These are phyloP conservation scores for Penicillium sp. DNA, from an alignment of 2,329 filamentous ascomycete species.

Conservation along the genomic window DNA sequence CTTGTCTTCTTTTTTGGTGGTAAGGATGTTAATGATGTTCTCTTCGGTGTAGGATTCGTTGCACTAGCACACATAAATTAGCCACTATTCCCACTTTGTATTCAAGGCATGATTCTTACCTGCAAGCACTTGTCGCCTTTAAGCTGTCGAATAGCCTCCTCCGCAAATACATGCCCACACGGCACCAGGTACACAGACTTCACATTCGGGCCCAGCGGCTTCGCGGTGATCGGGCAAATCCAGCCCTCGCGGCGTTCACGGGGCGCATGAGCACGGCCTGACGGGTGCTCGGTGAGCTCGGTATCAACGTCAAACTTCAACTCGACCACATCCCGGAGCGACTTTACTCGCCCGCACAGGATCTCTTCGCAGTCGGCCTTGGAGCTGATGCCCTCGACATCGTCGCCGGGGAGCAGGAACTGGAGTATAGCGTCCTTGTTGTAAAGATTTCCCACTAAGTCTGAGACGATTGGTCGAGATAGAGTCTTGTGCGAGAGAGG, in stretches of 20 bases:
- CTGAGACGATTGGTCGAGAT: constrained; percentile 73
- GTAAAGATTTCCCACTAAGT: constrained; percentile 80
- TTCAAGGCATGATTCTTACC: constrained; percentile 36
- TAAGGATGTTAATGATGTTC: constrained; percentile 80
- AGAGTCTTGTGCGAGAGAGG: constrained; percentile 79
- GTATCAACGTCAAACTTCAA: constrained; percentile 67
- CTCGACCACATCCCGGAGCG: constrained; percentile 81
- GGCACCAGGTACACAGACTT: constrained; percentile 88
- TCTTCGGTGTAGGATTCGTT: constrained; percentile 68
- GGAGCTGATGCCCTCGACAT: constrained; percentile 52
- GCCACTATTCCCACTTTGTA: neutral
- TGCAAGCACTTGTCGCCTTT: constrained; percentile 59
- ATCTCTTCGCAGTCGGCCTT: constrained; percentile 61
- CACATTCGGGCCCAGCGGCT: constrained; percentile 73
- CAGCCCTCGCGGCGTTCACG: constrained; percentile 56
- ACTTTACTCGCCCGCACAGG: constrained; percentile 65
- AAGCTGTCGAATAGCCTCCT: constrained; percentile 80
- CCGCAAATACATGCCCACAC: constrained; percentile 91
- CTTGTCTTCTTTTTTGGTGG: constrained; percentile 68
- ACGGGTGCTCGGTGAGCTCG: constrained; percentile 39
- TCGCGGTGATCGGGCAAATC: constrained; percentile 84
- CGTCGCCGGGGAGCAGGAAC: constrained; percentile 57
- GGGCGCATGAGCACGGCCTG: constrained; percentile 34
- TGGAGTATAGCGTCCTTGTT: constrained; percentile 89
- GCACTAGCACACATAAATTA: constrained; percentile 53